phyloP scores from a whole-genome alignment of 768 basidiomycete species.

The Hortiboletus campestris region DNA sequence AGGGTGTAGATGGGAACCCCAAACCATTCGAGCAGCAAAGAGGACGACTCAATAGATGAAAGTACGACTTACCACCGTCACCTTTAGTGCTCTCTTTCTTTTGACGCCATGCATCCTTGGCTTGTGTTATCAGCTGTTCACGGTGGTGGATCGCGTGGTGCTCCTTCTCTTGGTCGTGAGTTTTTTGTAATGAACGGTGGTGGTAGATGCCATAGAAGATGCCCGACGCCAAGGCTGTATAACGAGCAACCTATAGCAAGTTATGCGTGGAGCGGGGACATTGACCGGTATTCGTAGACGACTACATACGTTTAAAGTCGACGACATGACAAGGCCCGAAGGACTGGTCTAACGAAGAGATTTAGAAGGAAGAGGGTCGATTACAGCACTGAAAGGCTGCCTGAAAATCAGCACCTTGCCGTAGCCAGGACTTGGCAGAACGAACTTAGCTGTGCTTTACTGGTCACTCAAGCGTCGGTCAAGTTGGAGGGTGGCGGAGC shows the following conservation, averaged over 20 bases:
- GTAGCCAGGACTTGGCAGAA: background rate
- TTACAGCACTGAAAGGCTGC: conserved; percentile 16
- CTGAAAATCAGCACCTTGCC: background rate
- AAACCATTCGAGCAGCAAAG: background rate
- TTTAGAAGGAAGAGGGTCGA: conserved; percentile 11
- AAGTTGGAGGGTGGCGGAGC: conserved; percentile 24
- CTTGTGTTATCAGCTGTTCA: conserved; percentile 77
- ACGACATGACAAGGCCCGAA: conserved; percentile 50
- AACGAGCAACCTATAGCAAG: conserved; percentile 78
- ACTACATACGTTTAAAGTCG: conserved; percentile 72
- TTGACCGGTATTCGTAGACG: conserved; percentile 1
- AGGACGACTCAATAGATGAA: background rate
- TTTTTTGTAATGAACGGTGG: conserved; percentile 82
- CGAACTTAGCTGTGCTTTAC: conserved; percentile 10
- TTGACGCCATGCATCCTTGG: conserved; percentile 88
- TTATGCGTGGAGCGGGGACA: background rate
- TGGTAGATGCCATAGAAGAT: conserved; percentile 91
- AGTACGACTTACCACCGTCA: conserved; percentile 50
- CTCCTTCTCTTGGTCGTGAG: conserved; percentile 74
- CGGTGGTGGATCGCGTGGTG: conserved; percentile 70
- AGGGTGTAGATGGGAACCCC: background rate
- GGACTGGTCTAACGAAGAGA: conserved; percentile 9
- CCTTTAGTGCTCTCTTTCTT: conserved; percentile 57
- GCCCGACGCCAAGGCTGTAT: conserved; percentile 85
- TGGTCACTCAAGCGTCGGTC: conserved; percentile 12